Evolutionary conservation across 805 yeast species (phyloP), one percentile per base, ranked within the genome.

Genomic region (Barnettozyma vustinii): DNA sequence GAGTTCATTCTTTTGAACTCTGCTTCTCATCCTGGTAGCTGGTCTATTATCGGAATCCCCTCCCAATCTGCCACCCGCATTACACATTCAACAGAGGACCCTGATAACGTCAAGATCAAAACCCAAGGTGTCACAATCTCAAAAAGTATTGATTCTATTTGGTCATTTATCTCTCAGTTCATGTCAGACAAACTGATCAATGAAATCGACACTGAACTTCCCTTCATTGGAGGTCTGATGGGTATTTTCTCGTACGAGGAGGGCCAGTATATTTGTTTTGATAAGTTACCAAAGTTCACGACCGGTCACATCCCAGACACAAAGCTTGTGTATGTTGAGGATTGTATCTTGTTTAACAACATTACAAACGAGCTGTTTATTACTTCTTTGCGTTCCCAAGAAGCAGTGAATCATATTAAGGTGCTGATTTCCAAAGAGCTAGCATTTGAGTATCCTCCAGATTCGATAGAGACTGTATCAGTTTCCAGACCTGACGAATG

Each of bases 221-320:
- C 96, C 1, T 94, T 94, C 58, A 69, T 81, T 49, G 98, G 99
- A n/a, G 99, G 99, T 0, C 73, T 87, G 30, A 71, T 91, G 47
- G 99, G 99, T 5, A 72, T 84, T 39, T 65, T 94, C 10, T 84
- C 96, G 0, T 94, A 94, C 62, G 99, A 92, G 63, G 92, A 87
- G 67, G 96, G 96, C 0, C 76, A 76, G 23, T 74, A 72, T 45
- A 58, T 73, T 2, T 26, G 46, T 8, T 7, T 48, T 7, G 33
- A 35, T 16, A 62, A 64, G 3, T 55, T 76, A 39, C 65, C 67
- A 40, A 69, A 74, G 32, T 53, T 75, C 3, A 70, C 79, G 1
- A 60, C 58, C 2, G 61, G 57, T 0, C 56, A 60, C 13, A 74
- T 78, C 2, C 92, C 96, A 0, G 96, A 88, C 64, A 77, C 89